Percentiles rank a stretch among this genome's conserved stretches.
Evolutionary conservation across 306 rosid species (phyloP).

Genomic region (Rosa lucieae): DNA sequence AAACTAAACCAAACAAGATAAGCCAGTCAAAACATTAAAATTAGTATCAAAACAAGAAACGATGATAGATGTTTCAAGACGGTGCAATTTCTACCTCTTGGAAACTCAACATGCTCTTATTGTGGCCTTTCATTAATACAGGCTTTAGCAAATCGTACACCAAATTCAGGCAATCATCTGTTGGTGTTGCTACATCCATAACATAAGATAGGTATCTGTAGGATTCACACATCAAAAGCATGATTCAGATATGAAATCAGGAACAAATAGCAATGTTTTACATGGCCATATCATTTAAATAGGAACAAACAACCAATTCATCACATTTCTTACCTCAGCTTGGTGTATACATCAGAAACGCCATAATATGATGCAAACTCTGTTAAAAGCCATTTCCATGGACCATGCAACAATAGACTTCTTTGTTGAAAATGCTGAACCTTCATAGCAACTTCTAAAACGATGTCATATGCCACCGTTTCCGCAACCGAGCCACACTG

Average conservation of each 20-base stretch:
- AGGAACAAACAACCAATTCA: slow-evolving; percentile 14
- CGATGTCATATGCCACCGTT: slow-evolving; percentile 93
- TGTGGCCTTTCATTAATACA: slow-evolving; percentile 74
- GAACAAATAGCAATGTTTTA: neutral
- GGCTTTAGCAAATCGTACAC: slow-evolving; percentile 73
- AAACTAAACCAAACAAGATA: slow-evolving; percentile 21
- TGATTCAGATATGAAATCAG: neutral
- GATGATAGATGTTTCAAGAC: slow-evolving; percentile 3
- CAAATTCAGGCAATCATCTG: slow-evolving; percentile 88
- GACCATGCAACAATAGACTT: slow-evolving; percentile 70
- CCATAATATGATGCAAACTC: slow-evolving; percentile 96
- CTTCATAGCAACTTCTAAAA: slow-evolving; percentile 94
- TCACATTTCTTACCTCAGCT: slow-evolving; percentile 64
- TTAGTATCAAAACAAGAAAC: slow-evolving; percentile 4
- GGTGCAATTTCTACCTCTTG: slow-evolving; percentile 70
- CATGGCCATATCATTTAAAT: slow-evolving; percentile 9
- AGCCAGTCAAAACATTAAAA: slow-evolving; percentile 10
- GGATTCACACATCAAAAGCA: slow-evolving; percentile 21
- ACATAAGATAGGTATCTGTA: slow-evolving; percentile 84
- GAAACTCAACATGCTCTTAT: slow-evolving; percentile 85
- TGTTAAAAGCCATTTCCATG: slow-evolving; percentile 95
- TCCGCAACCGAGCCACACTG: slow-evolving; percentile 96
- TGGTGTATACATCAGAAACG: slow-evolving; percentile 83
- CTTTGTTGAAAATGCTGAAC: slow-evolving; percentile 86
- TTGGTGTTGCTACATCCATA: slow-evolving; percentile 98